Base-by-base conservation (phyloP, 352 stramenopile genomes). In the Detonula confervacea region DNA sequence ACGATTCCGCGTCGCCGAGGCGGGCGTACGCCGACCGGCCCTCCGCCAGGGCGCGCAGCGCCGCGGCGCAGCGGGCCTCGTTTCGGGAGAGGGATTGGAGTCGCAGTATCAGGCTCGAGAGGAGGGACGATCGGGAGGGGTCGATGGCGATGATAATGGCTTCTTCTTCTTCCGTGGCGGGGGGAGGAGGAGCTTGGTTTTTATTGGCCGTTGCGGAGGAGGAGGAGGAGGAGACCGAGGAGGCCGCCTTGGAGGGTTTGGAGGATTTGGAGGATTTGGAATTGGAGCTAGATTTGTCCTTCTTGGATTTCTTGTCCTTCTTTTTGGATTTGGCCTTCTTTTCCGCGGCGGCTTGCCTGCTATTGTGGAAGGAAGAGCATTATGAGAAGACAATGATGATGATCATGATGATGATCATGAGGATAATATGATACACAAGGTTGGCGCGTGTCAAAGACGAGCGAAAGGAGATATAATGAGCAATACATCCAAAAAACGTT, bases 31-130 rank as follows among this genome's bases (percentile, higher is more conserved):
- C 70, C 12, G 59, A 42, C 14, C 20, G 29, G 2, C 71, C 77
- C 22, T 80, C 64, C 42, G 73, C 69, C 30, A 84, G 37, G 11
- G 77, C 77, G 1, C 46, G 18, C 39, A 84, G 47, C 12, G 77
- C 77, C n/a, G 64, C 24, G 0, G 63, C 54, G 25, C 77, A 84
- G 51, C 60, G 55, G 4, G 56, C 35, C 54, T 69, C 73, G 30
- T 47, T 67, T 7, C 44, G 42, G 3, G 70, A 70, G 2, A 81
- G 39, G 0, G 35, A 55, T 29, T 62, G 63, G 12, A 84, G 42
- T 47, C 69, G 29, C 12, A 66, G 11, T 1, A 84, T 20, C 2
- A 84, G 52, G 29, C 62, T 27, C 5, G 55, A 62, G 0, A 84
- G 70, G 2, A 73, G 24, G 11, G 69, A 79, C 39, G 9, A 56